Evolutionary conservation across 352 stramenopile species (phyloP), one percentile per base, ranked within the genome.

Genomic region (Phytophthora colocasiae): DNA sequence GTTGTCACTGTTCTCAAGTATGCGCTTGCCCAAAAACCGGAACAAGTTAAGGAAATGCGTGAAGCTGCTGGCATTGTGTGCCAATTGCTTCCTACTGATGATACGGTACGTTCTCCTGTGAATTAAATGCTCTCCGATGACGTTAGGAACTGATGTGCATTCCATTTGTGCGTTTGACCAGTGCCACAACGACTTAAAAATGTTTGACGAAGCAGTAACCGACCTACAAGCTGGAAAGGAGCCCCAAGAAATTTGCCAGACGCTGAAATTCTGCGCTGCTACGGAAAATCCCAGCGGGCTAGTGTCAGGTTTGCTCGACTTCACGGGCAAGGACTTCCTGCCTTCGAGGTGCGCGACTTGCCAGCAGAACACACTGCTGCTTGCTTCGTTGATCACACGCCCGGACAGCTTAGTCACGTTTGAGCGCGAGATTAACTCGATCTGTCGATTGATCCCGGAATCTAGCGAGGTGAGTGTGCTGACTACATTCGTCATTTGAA

Each of bases 41-140:
- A 88, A 17, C 60, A 91, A 74, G 68, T 91, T 2, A 71, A 84
- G 40, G 66, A 90, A 62, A 69, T 90, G 40, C 83, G 78, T 19
- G 73, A 92, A 67, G 75, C 77, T 46, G 83, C 81, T 24, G 83
- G 80, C 9, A 81, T 90, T 44, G 69, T 91, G 12, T 93, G 85
- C 27, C 72, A 87, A 27, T 58, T 91, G n/a, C 68, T 90, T 56
- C 80, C 83, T 45, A 56, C 70, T 24, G 80, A 90, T 14, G 85
- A 93, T 45, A 78, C 74, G 74, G 82, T 89, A 59, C 26, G 78
- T 50, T 12, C n/a, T 10, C 31, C 12, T 36, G 22, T 50, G 14
- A 3, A n/a, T 32, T 8, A 2, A 15, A 5, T 4, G n/a, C 10
- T 22, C 36, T 56, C 6, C 12, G 29, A n/a, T 40, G 29, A 12